Base-by-base conservation (phyloP, 2,329 filamentous ascomycete species). In the Ophiostoma perfectum region DNA sequence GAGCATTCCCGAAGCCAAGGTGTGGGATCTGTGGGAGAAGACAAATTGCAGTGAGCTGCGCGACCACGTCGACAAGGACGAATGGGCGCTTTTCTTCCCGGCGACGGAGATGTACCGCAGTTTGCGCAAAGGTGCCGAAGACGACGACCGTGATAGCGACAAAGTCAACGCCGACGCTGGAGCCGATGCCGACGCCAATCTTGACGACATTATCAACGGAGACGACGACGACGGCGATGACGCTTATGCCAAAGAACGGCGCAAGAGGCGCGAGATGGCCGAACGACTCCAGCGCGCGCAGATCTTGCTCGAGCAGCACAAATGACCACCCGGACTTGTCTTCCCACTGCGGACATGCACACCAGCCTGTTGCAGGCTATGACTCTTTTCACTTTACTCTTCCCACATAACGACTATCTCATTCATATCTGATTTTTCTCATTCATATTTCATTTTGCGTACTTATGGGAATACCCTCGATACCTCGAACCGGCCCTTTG, bases 221-320 rank as follows among this genome's bases (percentile, higher is more conserved):
- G 69, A 63, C 8, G 47, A 63, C 7, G 63, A 66, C 36, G 64
- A 66, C 16, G 39, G 67, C 18, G 62, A 69, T 5, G 63, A 67
- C 44, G 58, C 45, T 3, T 52, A 63, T 45, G 66, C 69, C 4
- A 72, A 70, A 6, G 70, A 70, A 9, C 72, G 69, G 55, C 74
- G 74, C 8, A 75, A 75, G 2, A 71, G 80, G 63, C 74, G 72
- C 64, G 76, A 78, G 63, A 79, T 75, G 69, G 76, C 78, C 65
- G 78, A 79, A 55, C 76, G 81, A 66, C 70, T 83, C 41, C 74
- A 75, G 55, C 75, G 81, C 42, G 81, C 81, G 0, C 76, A 78
- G 42, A 76, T 74, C 67, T 72, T 83, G 66, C 74, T 82, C 52
- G 72, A 73, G 18, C 58, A 71, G 65, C 60, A 63, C 60, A 42